Evolutionary conservation across 306 rosid genomes (phyloP).

Genomic region (Corylus americana): DNA sequence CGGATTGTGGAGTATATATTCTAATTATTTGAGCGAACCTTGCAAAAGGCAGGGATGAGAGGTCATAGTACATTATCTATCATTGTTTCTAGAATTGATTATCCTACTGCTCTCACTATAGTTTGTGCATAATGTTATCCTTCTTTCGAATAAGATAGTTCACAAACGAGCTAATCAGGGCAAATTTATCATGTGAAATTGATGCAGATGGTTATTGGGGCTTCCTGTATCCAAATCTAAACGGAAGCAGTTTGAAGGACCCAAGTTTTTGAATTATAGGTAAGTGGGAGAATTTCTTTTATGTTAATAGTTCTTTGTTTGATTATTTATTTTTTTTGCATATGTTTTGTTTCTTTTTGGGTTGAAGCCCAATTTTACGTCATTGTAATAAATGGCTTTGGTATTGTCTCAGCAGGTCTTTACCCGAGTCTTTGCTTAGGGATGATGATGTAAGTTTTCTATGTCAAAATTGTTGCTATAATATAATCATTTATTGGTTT

Average conservation of each 20-base stretch:
- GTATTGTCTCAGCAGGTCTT: conserved; percentile 26
- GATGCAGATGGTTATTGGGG: conserved; percentile 77
- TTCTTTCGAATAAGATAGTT: not conserved
- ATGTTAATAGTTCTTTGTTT: not conserved
- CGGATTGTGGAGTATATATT: no score
- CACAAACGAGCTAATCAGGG: no score
- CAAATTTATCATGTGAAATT: not conserved
- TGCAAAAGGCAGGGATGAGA: not conserved
- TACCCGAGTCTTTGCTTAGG: conserved; percentile 69
- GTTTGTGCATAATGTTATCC: not conserved
- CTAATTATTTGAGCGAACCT: no score
- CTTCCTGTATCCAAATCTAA: conserved; percentile 39
- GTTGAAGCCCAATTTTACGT: not conserved
- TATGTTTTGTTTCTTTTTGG: not conserved
- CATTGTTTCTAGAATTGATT: not conserved
- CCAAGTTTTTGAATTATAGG: conserved; percentile 36
- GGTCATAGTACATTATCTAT: not conserved
- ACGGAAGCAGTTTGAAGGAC: conserved; percentile 33
- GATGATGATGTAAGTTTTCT: conserved; percentile 74
- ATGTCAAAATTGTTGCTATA: not conserved
- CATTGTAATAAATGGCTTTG: not conserved
- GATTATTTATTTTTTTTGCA: not conserved
- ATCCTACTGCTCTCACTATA: not conserved
- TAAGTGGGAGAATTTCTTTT: conserved; percentile 12
- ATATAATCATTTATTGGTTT: not conserved